These are phyloP conservation scores for Euphorbia corollata DNA, from an alignment of 441 rosid species.

Conservation along the genomic window DNA sequence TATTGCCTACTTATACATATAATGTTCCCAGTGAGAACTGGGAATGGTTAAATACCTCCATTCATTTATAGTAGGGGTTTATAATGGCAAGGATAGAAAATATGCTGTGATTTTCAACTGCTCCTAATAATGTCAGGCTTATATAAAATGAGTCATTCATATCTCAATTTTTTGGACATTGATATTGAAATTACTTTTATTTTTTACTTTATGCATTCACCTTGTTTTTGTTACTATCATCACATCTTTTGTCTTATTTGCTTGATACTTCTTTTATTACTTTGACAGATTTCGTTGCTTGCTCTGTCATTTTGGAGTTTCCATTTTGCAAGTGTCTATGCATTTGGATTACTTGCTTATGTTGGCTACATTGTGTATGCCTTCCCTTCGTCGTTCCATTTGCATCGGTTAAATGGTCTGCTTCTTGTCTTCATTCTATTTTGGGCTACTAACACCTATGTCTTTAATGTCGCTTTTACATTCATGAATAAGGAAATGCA, in stretches of 20 bases:
- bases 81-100: no score
- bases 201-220: no score
- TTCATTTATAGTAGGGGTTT: background rate
- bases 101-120: no score
- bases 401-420: conserved; percentile 86
- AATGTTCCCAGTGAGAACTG: background rate
- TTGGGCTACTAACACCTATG: conserved; percentile 94
- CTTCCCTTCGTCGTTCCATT: conserved; percentile 79
- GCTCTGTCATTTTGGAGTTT: conserved; percentile 99
- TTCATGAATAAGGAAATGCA: conserved; percentile 62
- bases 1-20: background rate
- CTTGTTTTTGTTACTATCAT: background rate
- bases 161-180: no score
- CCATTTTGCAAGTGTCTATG: conserved; percentile 93
- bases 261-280: conserved; percentile 15
- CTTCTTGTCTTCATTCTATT: conserved; percentile 93
- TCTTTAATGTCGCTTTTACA: conserved; percentile 88
- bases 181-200: no score
- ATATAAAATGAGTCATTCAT: no score
- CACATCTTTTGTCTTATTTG: background rate
- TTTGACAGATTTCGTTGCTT: conserved; percentile 76
- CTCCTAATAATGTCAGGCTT: no score
- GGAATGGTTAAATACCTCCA: background rate
- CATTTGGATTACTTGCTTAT: conserved; percentile 92
- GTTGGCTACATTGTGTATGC: conserved; percentile 87